Evolutionary conservation across 2,329 filamentous ascomycete genomes (phyloP).

Genomic region (Verticillium zaregamsianum): DNA sequence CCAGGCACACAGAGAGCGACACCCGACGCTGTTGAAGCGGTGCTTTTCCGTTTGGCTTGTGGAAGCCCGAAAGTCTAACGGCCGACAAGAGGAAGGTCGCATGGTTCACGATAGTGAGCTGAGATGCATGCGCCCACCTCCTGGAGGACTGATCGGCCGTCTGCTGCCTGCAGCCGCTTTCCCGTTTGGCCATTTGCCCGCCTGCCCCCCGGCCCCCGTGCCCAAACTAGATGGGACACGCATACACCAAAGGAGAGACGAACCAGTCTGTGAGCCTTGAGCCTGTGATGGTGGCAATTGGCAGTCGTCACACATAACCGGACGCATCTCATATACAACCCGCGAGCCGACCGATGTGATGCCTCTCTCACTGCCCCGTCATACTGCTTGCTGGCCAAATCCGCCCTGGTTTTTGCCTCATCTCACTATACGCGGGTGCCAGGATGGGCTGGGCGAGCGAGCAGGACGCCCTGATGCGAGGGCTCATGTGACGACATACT

Average conservation of each 20-base stretch:
- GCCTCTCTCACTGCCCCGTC: too few relatives aligned
- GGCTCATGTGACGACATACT: background rate
- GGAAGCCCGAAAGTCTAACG: background rate
- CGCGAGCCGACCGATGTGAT: too few relatives aligned
- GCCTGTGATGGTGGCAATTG: background rate
- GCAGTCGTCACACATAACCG: background rate
- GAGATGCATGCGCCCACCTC: background rate
- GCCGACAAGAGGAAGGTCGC: background rate
- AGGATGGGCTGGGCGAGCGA: background rate
- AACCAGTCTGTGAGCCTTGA: background rate
- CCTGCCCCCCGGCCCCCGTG: background rate
- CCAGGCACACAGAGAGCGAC: background rate
- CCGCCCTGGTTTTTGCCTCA: background rate
- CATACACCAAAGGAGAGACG: background rate
- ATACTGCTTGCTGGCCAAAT: too few relatives aligned
- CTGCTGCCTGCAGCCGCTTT: background rate
- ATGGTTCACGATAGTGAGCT: background rate
- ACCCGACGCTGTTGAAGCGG: background rate
- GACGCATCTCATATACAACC: too few relatives aligned
- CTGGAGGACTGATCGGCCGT: background rate
- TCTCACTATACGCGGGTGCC: background rate
- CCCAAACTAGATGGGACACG: background rate
- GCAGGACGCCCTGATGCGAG: background rate
- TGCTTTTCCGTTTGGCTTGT: background rate
- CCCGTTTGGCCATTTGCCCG: background rate